Evolutionary conservation across 106 monocot species (phyloP), one percentile per base, ranked within the genome.

Genomic region (Platanthera zijinensis): DNA sequence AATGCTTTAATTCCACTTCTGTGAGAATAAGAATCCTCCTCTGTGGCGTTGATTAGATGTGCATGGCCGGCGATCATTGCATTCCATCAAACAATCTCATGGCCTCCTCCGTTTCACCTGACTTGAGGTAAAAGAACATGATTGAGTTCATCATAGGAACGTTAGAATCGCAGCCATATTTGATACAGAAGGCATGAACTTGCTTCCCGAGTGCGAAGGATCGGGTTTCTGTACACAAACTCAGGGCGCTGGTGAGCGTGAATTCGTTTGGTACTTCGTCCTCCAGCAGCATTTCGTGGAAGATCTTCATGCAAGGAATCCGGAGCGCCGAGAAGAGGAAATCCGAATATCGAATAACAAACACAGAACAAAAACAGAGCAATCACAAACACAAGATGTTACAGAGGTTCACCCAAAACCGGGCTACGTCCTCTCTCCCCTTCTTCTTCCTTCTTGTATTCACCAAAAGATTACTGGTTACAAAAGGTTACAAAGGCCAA

Each of bases 21-120:
- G 13, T 79, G 80, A 62, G 84, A 82, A 17, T 72, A 14, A 6
- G 87, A 19, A 21, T 89, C 88, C 64, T 96, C 84, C 73, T 72
- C 82, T 5, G 78, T 76, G n/a, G 74, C 30, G 66, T 80, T 81
- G 84, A 93, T 93, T 74, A 90, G 78, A 69, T 89, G 88, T n/a
- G 90, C 85, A 54, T 89, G 83, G 8, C 96, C 96, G 28, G 96
- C 88, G 32, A 96, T 93, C 93, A 93, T 89, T 6, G 96, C 85
- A 82, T 96, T 96, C 77, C 64, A n/a, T 84, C 52, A 53, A 92
- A 88, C 48, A 88, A 76, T 57, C 80, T 86, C 74, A 75, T 85
- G 13, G 92, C 90, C 39, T 90, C 84, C 4, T 90, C 81, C 11
- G 87, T 81, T 56, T 84, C 74, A 18, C 90, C 92, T 19, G 87